phyloP scores from a whole-genome alignment of 495 filamentous ascomycete species.

The Neurospora sp. region DNA sequence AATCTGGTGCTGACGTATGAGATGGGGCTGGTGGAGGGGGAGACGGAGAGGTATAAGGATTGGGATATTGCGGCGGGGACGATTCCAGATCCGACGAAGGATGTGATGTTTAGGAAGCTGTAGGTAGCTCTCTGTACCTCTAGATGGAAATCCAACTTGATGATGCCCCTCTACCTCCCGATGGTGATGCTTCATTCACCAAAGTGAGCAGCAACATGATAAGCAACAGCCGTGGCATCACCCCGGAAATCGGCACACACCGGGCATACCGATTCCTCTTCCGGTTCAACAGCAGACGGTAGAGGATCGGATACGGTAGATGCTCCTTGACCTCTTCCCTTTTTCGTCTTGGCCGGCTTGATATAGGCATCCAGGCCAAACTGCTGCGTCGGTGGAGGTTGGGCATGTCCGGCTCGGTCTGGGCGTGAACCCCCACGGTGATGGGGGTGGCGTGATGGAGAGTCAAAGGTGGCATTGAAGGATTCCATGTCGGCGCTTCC shows the following conservation, averaged over 20 bases:
- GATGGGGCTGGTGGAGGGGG: conserved; percentile 25
- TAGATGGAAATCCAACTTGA: not conserved
- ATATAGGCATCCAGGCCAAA: conserved; percentile 37
- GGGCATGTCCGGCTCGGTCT: conserved; percentile 1
- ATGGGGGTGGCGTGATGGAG: not conserved
- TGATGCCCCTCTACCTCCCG: not conserved
- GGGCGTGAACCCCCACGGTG: not conserved
- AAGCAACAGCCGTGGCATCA: conserved; percentile 46
- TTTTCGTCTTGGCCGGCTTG: conserved; percentile 24
- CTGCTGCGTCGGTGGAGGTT: conserved; percentile 9
- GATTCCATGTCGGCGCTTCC: not conserved
- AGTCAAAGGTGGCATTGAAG: not conserved
- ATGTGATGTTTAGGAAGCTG: conserved; percentile 18
- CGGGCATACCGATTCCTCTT: conserved; percentile 38
- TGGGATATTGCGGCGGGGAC: conserved; percentile 3
- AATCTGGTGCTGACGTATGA: conserved; percentile 49
- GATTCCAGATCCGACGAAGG: conserved; percentile 20
- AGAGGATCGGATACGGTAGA: conserved; percentile 6
- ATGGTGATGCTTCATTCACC: conserved; percentile 9
- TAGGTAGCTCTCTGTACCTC: not conserved
- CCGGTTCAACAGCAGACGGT: not conserved
- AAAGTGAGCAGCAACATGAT: conserved; percentile 51
- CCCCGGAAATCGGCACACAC: conserved; percentile 51
- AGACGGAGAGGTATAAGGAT: conserved; percentile 11
- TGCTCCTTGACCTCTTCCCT: not conserved